A percentile compares a stretch with the other conserved stretches of the same genome.
Conservation (phyloP, 164 flowering plant genomes). For the Liquidambar formosana region DNA sequence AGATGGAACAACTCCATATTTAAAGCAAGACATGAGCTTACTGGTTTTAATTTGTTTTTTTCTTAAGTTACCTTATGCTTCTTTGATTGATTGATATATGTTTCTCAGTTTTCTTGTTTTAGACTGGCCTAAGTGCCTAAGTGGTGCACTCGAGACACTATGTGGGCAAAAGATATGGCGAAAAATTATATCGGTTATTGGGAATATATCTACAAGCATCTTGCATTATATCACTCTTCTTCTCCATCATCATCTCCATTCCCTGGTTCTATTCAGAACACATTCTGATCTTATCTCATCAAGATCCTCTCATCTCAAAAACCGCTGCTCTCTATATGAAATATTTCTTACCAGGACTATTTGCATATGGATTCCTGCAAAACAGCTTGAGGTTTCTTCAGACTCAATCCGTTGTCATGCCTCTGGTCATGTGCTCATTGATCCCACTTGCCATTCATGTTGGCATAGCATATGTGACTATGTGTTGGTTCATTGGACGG, state of each 20-base stretch:
- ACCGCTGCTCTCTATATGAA: too few relatives aligned
- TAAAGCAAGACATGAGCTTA: too few relatives aligned
- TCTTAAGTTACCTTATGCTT: too few relatives aligned
- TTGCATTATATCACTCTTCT: constrained; percentile 54
- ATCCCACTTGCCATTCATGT: too few relatives aligned
- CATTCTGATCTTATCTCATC: constrained; percentile 57
- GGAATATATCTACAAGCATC: too few relatives aligned
- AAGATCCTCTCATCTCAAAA: too few relatives aligned
- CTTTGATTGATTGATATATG: too few relatives aligned
- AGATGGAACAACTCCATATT: too few relatives aligned
- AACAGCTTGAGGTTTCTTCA: constrained; percentile 81
- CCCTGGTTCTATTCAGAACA: constrained; percentile 74
- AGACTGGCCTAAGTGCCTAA: constrained; percentile 79
- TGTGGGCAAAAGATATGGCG: constrained; percentile 93
- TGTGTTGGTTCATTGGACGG: constrained; percentile 45
- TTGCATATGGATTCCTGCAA: constrained; percentile 63
- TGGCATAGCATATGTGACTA: constrained; percentile 67
- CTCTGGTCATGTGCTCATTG: too few relatives aligned
- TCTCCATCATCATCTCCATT: constrained; percentile 50
- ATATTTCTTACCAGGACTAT: too few relatives aligned
- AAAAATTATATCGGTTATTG: constrained; percentile 55
- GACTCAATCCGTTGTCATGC: constrained; percentile 65
- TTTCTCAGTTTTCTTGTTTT: constrained; percentile 19
- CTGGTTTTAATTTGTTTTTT: too few relatives aligned
- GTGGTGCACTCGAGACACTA: constrained; percentile 90